Evolutionary conservation across 306 rosid genomes (phyloP).

Genomic region (Cicer bijugum): DNA sequence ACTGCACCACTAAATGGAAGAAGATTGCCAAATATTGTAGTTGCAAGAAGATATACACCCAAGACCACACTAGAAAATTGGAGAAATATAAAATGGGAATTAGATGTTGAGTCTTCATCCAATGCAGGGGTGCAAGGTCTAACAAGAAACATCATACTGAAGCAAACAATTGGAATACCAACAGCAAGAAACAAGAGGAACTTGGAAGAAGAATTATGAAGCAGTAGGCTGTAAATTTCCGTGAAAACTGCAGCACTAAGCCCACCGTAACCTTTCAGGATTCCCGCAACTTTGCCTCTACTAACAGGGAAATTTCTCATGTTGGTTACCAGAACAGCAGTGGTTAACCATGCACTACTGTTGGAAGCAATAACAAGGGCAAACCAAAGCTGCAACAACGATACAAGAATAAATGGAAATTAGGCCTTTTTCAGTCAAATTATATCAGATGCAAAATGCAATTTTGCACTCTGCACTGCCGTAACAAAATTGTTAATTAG

Average conservation of each 20-base stretch:
- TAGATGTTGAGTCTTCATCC: conserved; percentile 58
- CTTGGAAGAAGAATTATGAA: conserved; percentile 58
- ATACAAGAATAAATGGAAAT: background rate
- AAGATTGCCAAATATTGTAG: conserved; percentile 59
- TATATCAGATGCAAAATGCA: conserved; percentile 14
- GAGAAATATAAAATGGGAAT: conserved; percentile 60
- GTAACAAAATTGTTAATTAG: background rate
- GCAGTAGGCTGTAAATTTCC: conserved; percentile 65
- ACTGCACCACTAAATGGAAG: conserved; percentile 40
- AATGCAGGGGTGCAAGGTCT: conserved; percentile 77
- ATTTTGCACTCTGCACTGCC: background rate
- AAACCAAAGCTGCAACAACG: conserved; percentile 64
- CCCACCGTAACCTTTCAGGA: conserved; percentile 79
- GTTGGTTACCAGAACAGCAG: conserved; percentile 79
- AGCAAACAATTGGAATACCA: conserved; percentile 69
- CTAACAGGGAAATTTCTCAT: conserved; percentile 82
- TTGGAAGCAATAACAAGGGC: conserved; percentile 71
- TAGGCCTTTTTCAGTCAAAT: conserved; percentile 12
- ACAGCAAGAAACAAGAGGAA: conserved; percentile 63
- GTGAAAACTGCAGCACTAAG: conserved; percentile 81
- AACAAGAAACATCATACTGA: conserved; percentile 70
- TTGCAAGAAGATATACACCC: conserved; percentile 68
- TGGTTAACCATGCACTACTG: conserved; percentile 74
- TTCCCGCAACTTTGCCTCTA: conserved; percentile 73
- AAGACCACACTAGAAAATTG: conserved; percentile 65